These are phyloP conservation scores for Echria macrotheca DNA, from an alignment of 495 filamentous ascomycete genomes.

Conservation along the genomic window DNA sequence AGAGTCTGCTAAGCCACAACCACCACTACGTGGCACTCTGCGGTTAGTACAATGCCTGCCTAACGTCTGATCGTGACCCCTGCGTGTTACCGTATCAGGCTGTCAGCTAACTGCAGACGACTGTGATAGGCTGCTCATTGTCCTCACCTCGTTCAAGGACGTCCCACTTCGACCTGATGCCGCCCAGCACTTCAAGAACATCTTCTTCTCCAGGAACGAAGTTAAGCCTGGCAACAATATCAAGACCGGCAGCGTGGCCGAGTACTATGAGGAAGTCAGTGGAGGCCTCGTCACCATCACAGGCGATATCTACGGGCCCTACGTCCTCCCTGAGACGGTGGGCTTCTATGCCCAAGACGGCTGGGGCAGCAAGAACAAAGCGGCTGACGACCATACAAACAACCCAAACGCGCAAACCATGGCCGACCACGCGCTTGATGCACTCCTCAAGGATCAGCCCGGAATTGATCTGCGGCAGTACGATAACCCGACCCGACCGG, in stretches of 20 bases:
- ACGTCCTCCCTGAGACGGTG: background rate
- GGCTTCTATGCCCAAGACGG: background rate
- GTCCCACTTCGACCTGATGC: background rate
- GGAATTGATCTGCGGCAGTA: constrained; percentile 10
- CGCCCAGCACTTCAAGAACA: constrained; percentile 8
- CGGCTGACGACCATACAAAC: too few species aligned
- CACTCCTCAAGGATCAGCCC: background rate
- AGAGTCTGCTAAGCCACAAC: too few species aligned
- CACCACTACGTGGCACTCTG: too few species aligned
- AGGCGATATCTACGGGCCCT: constrained; percentile 9
- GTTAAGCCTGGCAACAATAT: too few species aligned
- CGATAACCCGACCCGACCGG: constrained; percentile 12
- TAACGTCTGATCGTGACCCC: too few species aligned
- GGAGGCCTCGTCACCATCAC: constrained; percentile 7
- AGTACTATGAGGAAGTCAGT: constrained; percentile 15
- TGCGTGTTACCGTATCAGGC: too few species aligned
- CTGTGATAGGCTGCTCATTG: too few species aligned
- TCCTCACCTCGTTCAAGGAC: background rate
- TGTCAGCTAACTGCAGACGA: too few species aligned
- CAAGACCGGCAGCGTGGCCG: constrained; percentile 9
- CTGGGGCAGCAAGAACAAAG: background rate
- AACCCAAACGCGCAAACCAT: constrained; percentile 13
- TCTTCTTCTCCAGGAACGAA: constrained; percentile 21
- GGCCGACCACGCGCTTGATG: constrained; percentile 11
- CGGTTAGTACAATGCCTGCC: too few species aligned